phyloP scores from a whole-genome alignment of 2,329 filamentous ascomycete genomes.

The Penicillium sp. region DNA sequence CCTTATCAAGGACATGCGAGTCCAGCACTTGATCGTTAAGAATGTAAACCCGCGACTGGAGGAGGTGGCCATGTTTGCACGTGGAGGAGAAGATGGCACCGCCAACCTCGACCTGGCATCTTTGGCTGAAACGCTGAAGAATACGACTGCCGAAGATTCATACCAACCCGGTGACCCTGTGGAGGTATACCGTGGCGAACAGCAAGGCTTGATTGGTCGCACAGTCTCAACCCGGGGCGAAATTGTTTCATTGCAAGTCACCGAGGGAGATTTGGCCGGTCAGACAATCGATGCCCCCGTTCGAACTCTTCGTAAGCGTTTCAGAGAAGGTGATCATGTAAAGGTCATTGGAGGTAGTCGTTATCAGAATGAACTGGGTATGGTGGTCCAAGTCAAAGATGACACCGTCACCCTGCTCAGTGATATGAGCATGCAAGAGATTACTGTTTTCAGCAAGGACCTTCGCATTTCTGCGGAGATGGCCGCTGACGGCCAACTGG shows the following conservation, averaged over 20 bases:
- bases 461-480: slow-evolving; percentile 89
- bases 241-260: slow-evolving; percentile 85
- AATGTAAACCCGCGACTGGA: slow-evolving; percentile 92
- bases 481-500: slow-evolving; percentile 76
- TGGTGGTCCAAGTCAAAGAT: slow-evolving; percentile 90
- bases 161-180: slow-evolving; percentile 95
- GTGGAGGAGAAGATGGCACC: slow-evolving; percentile 84
- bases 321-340: slow-evolving; percentile 92
- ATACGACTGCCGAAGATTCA: slow-evolving; percentile 74
- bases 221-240: slow-evolving; percentile 85
- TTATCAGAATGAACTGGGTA: slow-evolving; percentile 92
- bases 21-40: slow-evolving; percentile 79
- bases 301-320: slow-evolving; percentile 88
- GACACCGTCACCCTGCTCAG: slow-evolving; percentile 91
- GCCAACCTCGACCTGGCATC: slow-evolving; percentile 92
- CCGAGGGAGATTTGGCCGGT: slow-evolving; percentile 76
- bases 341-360: slow-evolving; percentile 97
- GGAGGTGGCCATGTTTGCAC: slow-evolving; percentile 92
- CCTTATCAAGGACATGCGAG: slow-evolving; percentile 88
- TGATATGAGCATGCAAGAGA: slow-evolving; percentile 88
- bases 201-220: slow-evolving; percentile 84
- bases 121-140: slow-evolving; percentile 84
- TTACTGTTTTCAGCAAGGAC: slow-evolving; percentile 98
- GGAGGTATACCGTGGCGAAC: slow-evolving; percentile 93
- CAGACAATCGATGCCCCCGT: slow-evolving; percentile 90